A percentile compares a stretch with the other conserved stretches of the same genome.
Evolutionary conservation across 2,329 filamentous ascomycete species (phyloP).

Genomic region (Teratosphaeria zuluensis): DNA sequence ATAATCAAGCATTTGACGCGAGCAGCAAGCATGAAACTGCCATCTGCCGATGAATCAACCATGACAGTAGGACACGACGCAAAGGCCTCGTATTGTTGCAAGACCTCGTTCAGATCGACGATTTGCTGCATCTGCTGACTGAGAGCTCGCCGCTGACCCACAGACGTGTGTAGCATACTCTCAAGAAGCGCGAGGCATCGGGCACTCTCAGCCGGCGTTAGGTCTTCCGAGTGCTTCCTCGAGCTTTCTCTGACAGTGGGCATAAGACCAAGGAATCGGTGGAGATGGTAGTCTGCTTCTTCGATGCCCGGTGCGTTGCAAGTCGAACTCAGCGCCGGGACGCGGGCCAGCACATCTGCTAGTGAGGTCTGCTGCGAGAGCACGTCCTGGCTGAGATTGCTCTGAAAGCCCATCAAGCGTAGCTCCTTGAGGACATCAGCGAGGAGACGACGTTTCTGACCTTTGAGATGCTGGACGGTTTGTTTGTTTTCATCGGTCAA

Average conservation of each 20-base stretch:
- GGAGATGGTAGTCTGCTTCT: slow-evolving; percentile 60
- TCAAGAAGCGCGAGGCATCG: slow-evolving; percentile 81
- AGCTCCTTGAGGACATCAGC: slow-evolving; percentile 77
- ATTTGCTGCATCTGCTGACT: neutral
- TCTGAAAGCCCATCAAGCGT: slow-evolving; percentile 79
- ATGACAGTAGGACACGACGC: neutral
- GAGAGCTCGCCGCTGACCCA: slow-evolving; percentile 10
- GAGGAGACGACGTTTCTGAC: slow-evolving; percentile 79
- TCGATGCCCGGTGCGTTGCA: neutral
- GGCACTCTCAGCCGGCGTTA: slow-evolving; percentile 69
- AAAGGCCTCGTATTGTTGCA: slow-evolving; percentile 5
- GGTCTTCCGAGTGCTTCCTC: slow-evolving; percentile 70
- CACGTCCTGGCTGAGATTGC: slow-evolving; percentile 66
- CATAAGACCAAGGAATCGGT: slow-evolving; percentile 67
- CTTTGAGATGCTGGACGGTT: slow-evolving; percentile 78
- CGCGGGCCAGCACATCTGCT: slow-evolving; percentile 56
- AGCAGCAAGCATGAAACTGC: neutral
- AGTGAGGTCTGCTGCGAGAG: slow-evolving; percentile 65
- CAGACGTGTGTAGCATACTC: slow-evolving; percentile 54
- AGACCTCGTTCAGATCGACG: neutral
- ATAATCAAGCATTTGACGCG: neutral
- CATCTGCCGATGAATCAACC: neutral
- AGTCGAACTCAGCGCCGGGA: slow-evolving; percentile 21
- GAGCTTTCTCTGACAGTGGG: slow-evolving; percentile 56
- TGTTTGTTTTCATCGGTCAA: slow-evolving; percentile 81